Base-by-base conservation (phyloP, 768 basidiomycete species). In the Cubamyces sp. region DNA sequence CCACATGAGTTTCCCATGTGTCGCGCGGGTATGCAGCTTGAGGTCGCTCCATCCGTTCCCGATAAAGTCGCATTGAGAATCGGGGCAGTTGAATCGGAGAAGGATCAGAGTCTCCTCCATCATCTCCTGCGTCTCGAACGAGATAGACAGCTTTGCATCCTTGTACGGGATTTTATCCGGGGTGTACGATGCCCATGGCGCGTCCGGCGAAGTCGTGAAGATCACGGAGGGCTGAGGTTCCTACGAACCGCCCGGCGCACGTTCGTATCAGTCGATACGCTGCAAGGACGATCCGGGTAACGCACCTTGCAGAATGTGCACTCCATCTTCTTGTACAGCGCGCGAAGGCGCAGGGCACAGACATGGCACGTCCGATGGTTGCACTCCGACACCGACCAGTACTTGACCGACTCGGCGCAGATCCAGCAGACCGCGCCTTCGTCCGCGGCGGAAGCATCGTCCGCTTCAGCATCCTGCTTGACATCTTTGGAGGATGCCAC, bases 271-370 rank as follows among this genome's bases (percentile, higher is more conserved):
- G 12, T 19, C 3, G 8, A 46, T 21, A 21, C 12, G 12, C 21
- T 47, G 47, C 18, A 30, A 26, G 34, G 34, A 37, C 28, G 43
- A 39, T 39, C 58, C 8, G 41, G 34, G 1, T 28, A 15, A 74
- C 82, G 12, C 54, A 90, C 94, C 84, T 98, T 98, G 82, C 96
- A 99, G 74, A 97, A 97, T 0, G 96, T 93, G 71, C 96, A 98
- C 15, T 95, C 92, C 43, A 76, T 79, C 74, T 92, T 96, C 80
- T 98, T 98, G 81, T 97, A 99, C 49, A 98, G 77, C 3, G 94
- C 94, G 41, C 96, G 78, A 28, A 98, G 75, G 7, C 96, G 85
- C 53, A 98, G 75, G 0, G 92, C 88, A 70, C 96, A 99, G 62
- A 96, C 88, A 75, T 97, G 95, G 79, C 96, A 98, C 3, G 94